Base-by-base conservation (phyloP, 441 rosid genomes). In the Euphorbia corollata region DNA sequence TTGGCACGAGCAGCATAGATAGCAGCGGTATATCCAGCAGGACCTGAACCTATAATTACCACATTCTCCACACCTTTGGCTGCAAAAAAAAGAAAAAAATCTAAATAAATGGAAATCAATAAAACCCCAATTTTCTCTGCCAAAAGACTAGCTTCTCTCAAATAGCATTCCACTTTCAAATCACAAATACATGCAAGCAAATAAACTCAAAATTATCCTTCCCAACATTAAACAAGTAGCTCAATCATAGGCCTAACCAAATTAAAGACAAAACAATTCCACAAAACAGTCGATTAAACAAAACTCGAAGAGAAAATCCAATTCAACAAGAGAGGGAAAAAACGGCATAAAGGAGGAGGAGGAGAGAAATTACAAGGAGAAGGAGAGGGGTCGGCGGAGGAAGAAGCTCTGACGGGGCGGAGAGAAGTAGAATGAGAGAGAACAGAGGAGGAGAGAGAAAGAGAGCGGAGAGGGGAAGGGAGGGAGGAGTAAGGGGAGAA, bases 1-100 rank as follows among this genome's bases (percentile, higher is more conserved):
- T 93, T 93, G 22, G 99, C 99, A 50, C 99, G 87, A 57, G 96
- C 99, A 1, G 99, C 97, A 75, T 93, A 93, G 74, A 91, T 86
- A 11, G 97, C 99, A 0, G 99, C 97, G 1, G 97, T 91, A 75
- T 91, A 94, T 51, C 99, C 99, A 22, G 97, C 99, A 3, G 97
- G 99, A 69, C 99, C 99, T 1, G 99, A 94, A 47, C 97, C 99
- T 65, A 94, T 79, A 32, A 94, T 87, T 62, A 91, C 97, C 67
- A 94, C 74, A 75, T 94, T 94, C 83, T 94, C 97, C 13, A 91
- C 86, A 65, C 80, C 84, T 77, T 82, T 79, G 6, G 61, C 97
- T 91, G 88, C 85, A 83, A 71, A 56, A 64, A 71, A 53, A 20
- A 13, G 60, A 62, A 2, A 10, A 15, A 23, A 56, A 73, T 39